These are phyloP conservation scores for Ogataea parapolymorpha DNA, from an alignment of 805 yeast genomes.

Conservation along the genomic window DNA sequence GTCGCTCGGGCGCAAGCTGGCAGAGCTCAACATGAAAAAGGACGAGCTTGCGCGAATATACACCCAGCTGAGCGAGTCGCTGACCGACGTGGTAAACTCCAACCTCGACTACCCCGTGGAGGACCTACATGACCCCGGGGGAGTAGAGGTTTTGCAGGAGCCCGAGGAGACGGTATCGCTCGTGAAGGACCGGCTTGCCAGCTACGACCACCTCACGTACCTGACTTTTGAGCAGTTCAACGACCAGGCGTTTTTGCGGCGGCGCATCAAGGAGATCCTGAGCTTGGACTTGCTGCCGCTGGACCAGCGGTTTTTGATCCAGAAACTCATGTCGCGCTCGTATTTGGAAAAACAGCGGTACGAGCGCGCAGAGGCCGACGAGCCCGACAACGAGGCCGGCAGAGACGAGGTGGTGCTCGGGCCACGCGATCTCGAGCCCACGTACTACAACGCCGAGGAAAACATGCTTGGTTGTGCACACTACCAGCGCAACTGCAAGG, in stretches of 20 bases:
- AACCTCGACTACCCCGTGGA: slow-evolving; percentile 50
- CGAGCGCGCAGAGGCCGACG: slow-evolving; percentile 18
- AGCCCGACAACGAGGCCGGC: slow-evolving; percentile 20
- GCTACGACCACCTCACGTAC: slow-evolving; percentile 29
- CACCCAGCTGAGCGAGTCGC: slow-evolving; percentile 28
- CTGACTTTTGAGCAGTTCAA: slow-evolving; percentile 34
- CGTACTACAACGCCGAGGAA: slow-evolving; percentile 43
- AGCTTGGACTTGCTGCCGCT: slow-evolving; percentile 37
- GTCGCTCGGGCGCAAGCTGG: slow-evolving; percentile 26
- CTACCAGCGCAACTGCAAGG: slow-evolving; percentile 77
- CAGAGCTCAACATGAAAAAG: slow-evolving; percentile 25
- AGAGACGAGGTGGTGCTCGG: slow-evolving; percentile 41
- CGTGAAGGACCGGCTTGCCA: slow-evolving; percentile 11
- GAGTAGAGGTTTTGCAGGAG: slow-evolving; percentile 17
- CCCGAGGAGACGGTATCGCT: slow-evolving; percentile 9
- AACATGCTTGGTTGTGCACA: slow-evolving; percentile 72
- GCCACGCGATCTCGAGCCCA: slow-evolving; percentile 44
- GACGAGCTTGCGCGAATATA: slow-evolving; percentile 24
- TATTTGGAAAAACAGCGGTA: slow-evolving; percentile 45
- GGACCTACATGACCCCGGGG: slow-evolving; percentile 32
- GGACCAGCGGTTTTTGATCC: slow-evolving; percentile 50
- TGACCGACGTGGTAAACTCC: slow-evolving; percentile 42
- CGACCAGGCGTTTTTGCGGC: slow-evolving; percentile 39
- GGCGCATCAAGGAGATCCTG: slow-evolving; percentile 47
- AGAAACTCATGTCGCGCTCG: slow-evolving; percentile 67